Conservation (phyloP, 345 rosid genomes). For the Crucihimalaya himalaica region DNA sequence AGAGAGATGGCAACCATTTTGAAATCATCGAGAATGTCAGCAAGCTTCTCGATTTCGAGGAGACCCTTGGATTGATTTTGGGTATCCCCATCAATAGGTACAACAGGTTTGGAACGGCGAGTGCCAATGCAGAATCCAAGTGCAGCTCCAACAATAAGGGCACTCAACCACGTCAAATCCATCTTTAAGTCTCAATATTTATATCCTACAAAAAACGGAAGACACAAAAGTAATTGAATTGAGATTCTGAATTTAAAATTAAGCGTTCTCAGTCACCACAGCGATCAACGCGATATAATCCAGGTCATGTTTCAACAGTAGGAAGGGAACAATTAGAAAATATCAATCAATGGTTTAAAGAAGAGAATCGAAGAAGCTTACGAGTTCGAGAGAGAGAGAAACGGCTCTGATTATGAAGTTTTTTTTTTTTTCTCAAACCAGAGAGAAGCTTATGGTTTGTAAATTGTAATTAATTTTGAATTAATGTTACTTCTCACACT, state of each 20-base stretch:
- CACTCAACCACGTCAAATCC: constrained; percentile 82
- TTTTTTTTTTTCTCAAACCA: neutral
- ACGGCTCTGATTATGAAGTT: constrained; percentile 16
- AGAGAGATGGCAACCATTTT: constrained; percentile 62
- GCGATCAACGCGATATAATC: neutral
- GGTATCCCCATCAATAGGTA: constrained; percentile 31
- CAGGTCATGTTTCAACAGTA: neutral
- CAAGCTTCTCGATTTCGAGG: constrained; percentile 82
- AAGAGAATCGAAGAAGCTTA: constrained; percentile 27
- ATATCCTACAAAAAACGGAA: neutral
- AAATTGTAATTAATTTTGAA: too few relatives aligned
- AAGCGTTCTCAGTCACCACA: neutral
- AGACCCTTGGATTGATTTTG: constrained; percentile 51
- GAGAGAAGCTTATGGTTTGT: neutral
- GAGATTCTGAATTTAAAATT: neutral
- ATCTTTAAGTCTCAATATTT: constrained; percentile 32
- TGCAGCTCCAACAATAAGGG: constrained; percentile 80
- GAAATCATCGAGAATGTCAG: constrained; percentile 81
- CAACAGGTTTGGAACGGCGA: constrained; percentile 43
- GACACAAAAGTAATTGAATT: neutral
- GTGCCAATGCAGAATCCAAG: constrained; percentile 83
- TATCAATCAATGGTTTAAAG: neutral
- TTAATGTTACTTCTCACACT: neutral
- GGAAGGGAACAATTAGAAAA: neutral
- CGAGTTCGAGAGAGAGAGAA: constrained; percentile 13